phyloP scores from a whole-genome alignment of 768 basidiomycete genomes.

The Pleurotus sapidus region DNA sequence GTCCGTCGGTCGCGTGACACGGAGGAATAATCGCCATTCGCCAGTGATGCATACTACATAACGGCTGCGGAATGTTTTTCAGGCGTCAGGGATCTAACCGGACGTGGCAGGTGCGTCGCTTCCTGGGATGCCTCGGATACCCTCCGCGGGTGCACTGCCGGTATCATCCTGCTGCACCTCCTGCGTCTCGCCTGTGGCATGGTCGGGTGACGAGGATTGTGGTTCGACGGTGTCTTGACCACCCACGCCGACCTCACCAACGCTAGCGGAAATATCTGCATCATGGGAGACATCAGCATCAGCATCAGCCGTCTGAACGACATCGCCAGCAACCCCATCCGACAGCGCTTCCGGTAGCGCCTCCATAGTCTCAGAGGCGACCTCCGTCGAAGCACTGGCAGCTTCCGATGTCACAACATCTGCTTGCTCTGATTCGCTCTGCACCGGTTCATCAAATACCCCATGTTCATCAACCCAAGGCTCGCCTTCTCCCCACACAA shows the following conservation, averaged over 20 bases:
- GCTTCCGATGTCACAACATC: not conserved
- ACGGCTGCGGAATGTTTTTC: too few species aligned
- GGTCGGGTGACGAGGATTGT: too few species aligned
- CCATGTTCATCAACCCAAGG: constrained; percentile 8
- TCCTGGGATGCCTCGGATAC: too few species aligned
- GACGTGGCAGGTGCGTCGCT: too few species aligned
- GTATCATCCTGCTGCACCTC: too few species aligned
- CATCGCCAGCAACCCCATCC: not conserved
- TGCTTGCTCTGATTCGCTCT: not conserved
- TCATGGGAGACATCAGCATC: not conserved
- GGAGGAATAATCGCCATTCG: too few species aligned
- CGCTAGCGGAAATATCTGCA: not conserved
- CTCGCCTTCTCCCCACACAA: constrained; percentile 34
- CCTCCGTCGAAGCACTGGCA: not conserved
- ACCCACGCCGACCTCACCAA: not conserved
- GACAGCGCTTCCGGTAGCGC: not conserved
- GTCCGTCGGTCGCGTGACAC: too few species aligned
- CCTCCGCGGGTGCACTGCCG: too few species aligned
- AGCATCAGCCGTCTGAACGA: not conserved
- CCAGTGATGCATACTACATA: too few species aligned
- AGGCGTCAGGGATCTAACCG: too few species aligned
- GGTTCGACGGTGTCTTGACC: not conserved
- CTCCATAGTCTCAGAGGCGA: not conserved
- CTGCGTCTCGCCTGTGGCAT: too few species aligned
- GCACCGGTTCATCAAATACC: not conserved